These are phyloP conservation scores for Penicillium sp. DNA, from an alignment of 2,329 filamentous ascomycete genomes.

Conservation along the genomic window DNA sequence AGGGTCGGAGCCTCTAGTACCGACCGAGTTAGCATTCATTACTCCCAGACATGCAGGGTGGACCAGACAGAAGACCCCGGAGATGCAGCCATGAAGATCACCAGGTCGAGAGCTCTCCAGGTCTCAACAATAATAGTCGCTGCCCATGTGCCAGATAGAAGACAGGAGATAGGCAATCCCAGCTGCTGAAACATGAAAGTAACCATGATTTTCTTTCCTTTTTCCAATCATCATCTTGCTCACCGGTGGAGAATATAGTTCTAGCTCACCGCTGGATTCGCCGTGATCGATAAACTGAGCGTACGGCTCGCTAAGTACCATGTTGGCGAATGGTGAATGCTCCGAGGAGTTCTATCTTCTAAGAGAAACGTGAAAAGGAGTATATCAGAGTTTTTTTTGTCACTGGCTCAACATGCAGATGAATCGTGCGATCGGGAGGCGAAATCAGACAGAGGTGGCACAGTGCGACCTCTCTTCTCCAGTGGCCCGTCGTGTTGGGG, in stretches of 20 bases:
- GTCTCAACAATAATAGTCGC: background rate
- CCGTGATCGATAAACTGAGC: background rate
- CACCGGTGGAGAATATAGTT: slow-evolving; percentile 6
- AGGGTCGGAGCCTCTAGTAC: slow-evolving; percentile 16
- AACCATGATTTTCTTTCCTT: background rate
- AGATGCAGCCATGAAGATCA: slow-evolving; percentile 30
- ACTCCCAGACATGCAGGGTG: slow-evolving; percentile 24
- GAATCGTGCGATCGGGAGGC: slow-evolving; percentile 26
- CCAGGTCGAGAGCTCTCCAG: slow-evolving; percentile 16
- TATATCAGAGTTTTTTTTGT: slow-evolving; percentile 19
- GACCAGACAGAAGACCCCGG: slow-evolving; percentile 28
- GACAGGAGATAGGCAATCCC: slow-evolving; percentile 5
- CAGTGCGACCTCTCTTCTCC: slow-evolving; percentile 10
- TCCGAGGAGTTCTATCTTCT: slow-evolving; percentile 7
- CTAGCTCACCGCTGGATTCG: slow-evolving; percentile 14
- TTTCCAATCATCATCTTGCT: background rate
- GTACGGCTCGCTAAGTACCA: background rate
- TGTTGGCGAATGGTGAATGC: slow-evolving; percentile 11
- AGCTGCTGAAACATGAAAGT: background rate
- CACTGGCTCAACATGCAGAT: slow-evolving; percentile 2
- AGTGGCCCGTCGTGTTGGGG: slow-evolving; percentile 19
- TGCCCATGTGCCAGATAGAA: slow-evolving; percentile 11
- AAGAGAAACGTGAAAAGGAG: slow-evolving; percentile 3
- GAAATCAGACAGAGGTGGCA: slow-evolving; percentile 20
- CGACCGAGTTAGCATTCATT: slow-evolving; percentile 18